Percentiles rank a stretch among this genome's conserved stretches.
Conservation (phyloP, 352 stramenopile genomes). For the Pythium aphanidermatum region DNA sequence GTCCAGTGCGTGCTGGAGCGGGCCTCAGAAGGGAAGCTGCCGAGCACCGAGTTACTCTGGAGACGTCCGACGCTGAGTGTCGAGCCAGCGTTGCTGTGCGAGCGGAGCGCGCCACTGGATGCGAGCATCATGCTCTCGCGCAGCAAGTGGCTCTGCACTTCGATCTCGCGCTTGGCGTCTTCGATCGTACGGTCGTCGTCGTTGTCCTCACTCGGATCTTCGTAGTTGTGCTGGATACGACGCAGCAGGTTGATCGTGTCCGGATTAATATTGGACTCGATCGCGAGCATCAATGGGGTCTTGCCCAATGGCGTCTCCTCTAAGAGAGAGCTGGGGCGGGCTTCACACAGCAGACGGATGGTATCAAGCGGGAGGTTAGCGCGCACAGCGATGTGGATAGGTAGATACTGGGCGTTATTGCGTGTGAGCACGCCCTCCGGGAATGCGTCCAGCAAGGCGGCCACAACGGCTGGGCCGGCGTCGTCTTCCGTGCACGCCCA, state of each 20-base stretch:
- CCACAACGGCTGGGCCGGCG: constrained; percentile 49
- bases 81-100: constrained; percentile 1
- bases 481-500: constrained; percentile 82
- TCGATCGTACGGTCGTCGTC: constrained; percentile 62
- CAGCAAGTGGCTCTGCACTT: constrained; percentile 67
- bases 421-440: constrained; percentile 67
- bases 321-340: constrained; percentile 57
- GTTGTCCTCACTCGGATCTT: constrained; percentile 40
- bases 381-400: constrained; percentile 78
- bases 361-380: constrained; percentile 42
- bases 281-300: constrained; percentile 58
- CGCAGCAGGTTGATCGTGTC: constrained; percentile 56
- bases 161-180: constrained; percentile 66
- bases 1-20: constrained; percentile 13
- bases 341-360: constrained; percentile 52
- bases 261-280: constrained; percentile 40
- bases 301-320: constrained; percentile 69
- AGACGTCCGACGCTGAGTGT: constrained; percentile 15
- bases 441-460: constrained; percentile 61
- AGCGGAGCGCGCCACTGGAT: constrained; percentile 28
- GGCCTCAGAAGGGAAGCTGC: constrained; percentile 10
- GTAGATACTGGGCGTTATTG: constrained; percentile 81
- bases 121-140: constrained; percentile 62
- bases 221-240: constrained; percentile 60
- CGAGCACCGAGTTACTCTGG: constrained; percentile 18